These are phyloP conservation scores for Heimioporus sp. DNA, from an alignment of 768 basidiomycete species.

Conservation along the genomic window DNA sequence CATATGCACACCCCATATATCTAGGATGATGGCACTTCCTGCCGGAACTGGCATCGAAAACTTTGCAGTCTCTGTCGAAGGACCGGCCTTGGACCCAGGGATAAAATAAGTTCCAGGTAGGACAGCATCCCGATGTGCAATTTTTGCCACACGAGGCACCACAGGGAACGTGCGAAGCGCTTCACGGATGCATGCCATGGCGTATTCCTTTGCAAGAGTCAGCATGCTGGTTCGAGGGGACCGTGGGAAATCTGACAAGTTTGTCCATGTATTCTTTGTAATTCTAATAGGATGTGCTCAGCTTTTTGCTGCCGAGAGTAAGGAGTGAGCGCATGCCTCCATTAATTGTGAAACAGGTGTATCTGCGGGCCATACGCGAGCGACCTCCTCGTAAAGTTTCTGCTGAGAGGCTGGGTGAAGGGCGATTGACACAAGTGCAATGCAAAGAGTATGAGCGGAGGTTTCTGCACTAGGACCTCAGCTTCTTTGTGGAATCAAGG, in stretches of 20 bases:
- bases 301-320: neutral
- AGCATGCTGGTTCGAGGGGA: neutral
- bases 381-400: constrained; percentile 42
- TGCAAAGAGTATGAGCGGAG: constrained; percentile 43
- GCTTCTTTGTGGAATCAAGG: neutral
- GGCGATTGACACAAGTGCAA: constrained; percentile 44
- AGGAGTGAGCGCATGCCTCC: constrained; percentile 25
- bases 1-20: constrained; percentile 42
- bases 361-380: constrained; percentile 39
- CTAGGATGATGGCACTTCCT: constrained; percentile 40
- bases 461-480: constrained; percentile 39
- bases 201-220: constrained; percentile 37
- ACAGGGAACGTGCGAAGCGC: constrained; percentile 43
- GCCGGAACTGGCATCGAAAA: constrained; percentile 36
- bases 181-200: constrained; percentile 43
- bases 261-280: constrained; percentile 39
- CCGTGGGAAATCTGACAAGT: constrained; percentile 28
- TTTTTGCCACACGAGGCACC: constrained; percentile 35
- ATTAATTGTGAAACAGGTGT: constrained; percentile 21
- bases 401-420: constrained; percentile 49
- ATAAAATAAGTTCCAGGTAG: constrained; percentile 36
- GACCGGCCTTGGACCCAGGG: constrained; percentile 13
- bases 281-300: constrained; percentile 24
- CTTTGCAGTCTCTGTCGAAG: constrained; percentile 24
- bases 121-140: constrained; percentile 34